These are phyloP conservation scores for Mycogone perniciosa DNA, from an alignment of 2,329 filamentous ascomycete genomes.

Conservation along the genomic window DNA sequence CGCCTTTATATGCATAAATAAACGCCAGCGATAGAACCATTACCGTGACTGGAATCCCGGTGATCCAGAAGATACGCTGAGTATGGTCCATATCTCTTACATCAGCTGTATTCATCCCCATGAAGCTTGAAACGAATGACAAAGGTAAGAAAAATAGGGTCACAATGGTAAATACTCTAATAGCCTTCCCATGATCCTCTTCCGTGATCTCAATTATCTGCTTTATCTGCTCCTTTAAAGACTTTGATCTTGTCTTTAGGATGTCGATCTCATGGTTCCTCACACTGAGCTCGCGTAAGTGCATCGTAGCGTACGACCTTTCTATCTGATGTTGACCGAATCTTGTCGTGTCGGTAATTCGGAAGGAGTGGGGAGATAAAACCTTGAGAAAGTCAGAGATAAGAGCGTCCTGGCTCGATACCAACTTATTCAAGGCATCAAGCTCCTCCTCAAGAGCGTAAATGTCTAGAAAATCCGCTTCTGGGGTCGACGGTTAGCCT, in stretches of 20 bases:
- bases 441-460: conserved; percentile 17
- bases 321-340: background rate
- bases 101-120: conserved; percentile 41
- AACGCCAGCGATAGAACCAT: too few relatives aligned
- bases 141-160: conserved; percentile 32
- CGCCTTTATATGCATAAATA: too few relatives aligned
- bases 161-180: conserved; percentile 35
- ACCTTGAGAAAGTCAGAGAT: background rate
- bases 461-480: conserved; percentile 12
- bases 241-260: conserved; percentile 1
- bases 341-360: too few relatives aligned
- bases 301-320: background rate
- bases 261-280: background rate
- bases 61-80: conserved; percentile 37
- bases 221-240: conserved; percentile 13
- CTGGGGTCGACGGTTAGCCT: conserved; percentile 1
- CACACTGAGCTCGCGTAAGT: background rate
- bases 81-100: conserved; percentile 32
- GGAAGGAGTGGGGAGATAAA: background rate
- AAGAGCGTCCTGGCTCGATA: background rate
- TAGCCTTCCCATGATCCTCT: conserved; percentile 26
- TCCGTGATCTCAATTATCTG: conserved; percentile 22
- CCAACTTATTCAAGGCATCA: conserved; percentile 14
- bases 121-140: conserved; percentile 22
- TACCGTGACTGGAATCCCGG: conserved; percentile 25